Evolutionary conservation across 495 filamentous ascomycete genomes (phyloP).

Genomic region (Podospora australis): DNA sequence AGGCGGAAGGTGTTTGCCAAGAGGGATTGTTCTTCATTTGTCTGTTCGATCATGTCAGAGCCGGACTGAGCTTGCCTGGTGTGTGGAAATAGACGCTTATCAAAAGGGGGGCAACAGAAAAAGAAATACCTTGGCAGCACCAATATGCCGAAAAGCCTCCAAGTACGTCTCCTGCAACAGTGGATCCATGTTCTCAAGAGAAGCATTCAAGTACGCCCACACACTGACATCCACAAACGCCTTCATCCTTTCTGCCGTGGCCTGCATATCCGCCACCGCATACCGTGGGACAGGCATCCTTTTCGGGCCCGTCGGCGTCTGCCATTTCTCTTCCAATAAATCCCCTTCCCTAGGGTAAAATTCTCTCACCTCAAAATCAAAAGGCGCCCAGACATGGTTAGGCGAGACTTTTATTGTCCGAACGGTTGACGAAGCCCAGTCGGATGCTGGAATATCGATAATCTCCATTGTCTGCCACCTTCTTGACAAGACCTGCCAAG

Average conservation of each 20-base stretch:
- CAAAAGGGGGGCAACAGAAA: background rate
- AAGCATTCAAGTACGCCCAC: conserved; percentile 10
- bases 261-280: conserved; percentile 20
- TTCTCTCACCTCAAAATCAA: conserved; percentile 16
- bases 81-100: background rate
- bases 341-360: conserved; percentile 21
- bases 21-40: conserved; percentile 15
- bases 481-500: conserved; percentile 16
- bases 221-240: conserved; percentile 18
- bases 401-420: conserved; percentile 15
- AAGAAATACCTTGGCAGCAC: conserved; percentile 10
- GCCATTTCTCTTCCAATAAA: conserved; percentile 19
- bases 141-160: conserved; percentile 18
- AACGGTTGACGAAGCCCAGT: conserved; percentile 15
- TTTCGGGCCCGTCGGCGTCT: conserved; percentile 7
- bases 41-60: conserved; percentile 4
- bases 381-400: conserved; percentile 12
- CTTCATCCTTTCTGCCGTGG: conserved; percentile 16
- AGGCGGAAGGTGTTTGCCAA: conserved; percentile 21
- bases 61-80: no score
- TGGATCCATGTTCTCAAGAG: conserved; percentile 12
- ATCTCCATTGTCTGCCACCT: conserved; percentile 26
- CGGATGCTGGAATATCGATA: conserved; percentile 15
- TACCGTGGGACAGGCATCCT: conserved; percentile 13
- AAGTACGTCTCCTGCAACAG: conserved; percentile 21